phyloP scores from a whole-genome alignment of 1,284 basidiomycete genomes.

The Filobasidium uniguttulatum region DNA sequence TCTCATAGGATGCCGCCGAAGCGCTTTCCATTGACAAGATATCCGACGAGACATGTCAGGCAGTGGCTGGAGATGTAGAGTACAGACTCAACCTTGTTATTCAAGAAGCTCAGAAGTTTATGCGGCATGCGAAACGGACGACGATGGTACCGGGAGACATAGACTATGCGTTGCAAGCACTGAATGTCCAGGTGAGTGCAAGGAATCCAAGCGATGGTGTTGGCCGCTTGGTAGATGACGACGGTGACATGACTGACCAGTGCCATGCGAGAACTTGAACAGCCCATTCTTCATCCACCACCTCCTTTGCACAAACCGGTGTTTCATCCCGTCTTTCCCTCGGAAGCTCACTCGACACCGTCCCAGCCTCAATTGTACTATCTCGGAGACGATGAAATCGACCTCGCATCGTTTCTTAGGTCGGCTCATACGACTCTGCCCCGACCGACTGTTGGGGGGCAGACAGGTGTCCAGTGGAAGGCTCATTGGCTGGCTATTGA shows the following conservation, averaged over 20 bases:
- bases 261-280: no score
- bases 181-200: slow-evolving; percentile 66
- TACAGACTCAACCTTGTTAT: slow-evolving; percentile 67
- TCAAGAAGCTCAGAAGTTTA: slow-evolving; percentile 90
- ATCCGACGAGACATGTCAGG: slow-evolving; percentile 63
- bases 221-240: background rate
- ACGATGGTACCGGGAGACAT: slow-evolving; percentile 80
- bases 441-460: slow-evolving; percentile 15
- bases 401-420: slow-evolving; percentile 77
- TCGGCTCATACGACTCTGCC: slow-evolving; percentile 33
- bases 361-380: slow-evolving; percentile 61
- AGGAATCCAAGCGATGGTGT: background rate
- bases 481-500: slow-evolving; percentile 98
- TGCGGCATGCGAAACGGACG: slow-evolving; percentile 80
- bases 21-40: slow-evolving; percentile 67
- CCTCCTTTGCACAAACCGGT: slow-evolving; percentile 43
- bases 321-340: slow-evolving; percentile 43
- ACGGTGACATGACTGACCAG: background rate
- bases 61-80: slow-evolving; percentile 90
- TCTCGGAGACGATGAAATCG: slow-evolving; percentile 92
- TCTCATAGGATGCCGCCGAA: slow-evolving; percentile 73
- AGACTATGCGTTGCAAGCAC: slow-evolving; percentile 78
- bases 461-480: slow-evolving; percentile 35
- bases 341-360: slow-evolving; percentile 24
- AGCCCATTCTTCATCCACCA: slow-evolving; percentile 34